Evolutionary conservation across 441 rosid species (phyloP).

Genomic region (Dalechampia spathulata): DNA sequence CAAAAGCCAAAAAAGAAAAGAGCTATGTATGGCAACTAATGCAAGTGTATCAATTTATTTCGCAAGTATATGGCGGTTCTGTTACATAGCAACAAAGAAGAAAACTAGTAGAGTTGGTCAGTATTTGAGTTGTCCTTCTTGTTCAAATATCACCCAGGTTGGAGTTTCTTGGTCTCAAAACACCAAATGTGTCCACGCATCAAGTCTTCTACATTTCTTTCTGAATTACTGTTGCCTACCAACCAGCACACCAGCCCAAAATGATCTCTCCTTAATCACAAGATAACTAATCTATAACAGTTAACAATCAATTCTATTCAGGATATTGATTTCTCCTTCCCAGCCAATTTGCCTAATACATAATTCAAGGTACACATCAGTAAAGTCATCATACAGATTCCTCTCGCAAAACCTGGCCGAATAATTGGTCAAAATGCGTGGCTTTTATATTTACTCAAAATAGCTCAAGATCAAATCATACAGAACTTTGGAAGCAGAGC

Average conservation of each 20-base stretch:
- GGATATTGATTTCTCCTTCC: neutral
- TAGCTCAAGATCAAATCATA: neutral
- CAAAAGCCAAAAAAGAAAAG: neutral
- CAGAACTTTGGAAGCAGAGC: conserved; percentile 4
- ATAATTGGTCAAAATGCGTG: conserved; percentile 1
- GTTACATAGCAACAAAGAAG: neutral
- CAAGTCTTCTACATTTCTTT: neutral
- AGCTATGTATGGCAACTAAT: neutral
- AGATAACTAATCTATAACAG: neutral
- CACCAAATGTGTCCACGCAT: neutral
- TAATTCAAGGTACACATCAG: neutral
- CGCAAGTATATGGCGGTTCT: neutral
- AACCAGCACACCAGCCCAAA: neutral
- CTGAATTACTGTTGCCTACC: neutral
- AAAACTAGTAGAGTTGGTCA: neutral
- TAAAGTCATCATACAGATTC: neutral
- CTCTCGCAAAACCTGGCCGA: neutral
- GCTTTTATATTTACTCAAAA: neutral
- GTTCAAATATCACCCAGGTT: neutral
- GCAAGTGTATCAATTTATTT: neutral
- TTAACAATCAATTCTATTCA: neutral
- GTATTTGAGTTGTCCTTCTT: neutral
- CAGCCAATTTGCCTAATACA: neutral
- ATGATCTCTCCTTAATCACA: neutral
- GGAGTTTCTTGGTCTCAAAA: neutral